These are phyloP conservation scores for Calonectria pseudoturangicola DNA, from an alignment of 2,329 filamentous ascomycete genomes.

Conservation along the genomic window DNA sequence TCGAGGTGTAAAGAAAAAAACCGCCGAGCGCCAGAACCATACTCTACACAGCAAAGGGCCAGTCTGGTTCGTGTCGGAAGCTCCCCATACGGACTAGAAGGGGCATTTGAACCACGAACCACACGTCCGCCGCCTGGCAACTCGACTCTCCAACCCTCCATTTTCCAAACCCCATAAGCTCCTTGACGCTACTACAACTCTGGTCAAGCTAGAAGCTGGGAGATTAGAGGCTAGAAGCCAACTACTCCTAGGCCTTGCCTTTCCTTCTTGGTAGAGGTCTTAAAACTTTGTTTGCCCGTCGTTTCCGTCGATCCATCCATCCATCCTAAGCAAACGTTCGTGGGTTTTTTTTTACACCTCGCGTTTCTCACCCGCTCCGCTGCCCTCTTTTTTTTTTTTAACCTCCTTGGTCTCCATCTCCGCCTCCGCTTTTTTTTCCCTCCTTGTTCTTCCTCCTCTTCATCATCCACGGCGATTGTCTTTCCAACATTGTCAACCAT, in stretches of 20 bases:
- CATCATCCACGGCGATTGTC: constrained; percentile 39
- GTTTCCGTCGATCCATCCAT: constrained; percentile 53
- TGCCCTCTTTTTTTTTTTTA: constrained; percentile 11
- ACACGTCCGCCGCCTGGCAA: constrained; percentile 16
- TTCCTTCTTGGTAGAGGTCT: constrained; percentile 42
- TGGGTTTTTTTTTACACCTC: constrained; percentile 26
- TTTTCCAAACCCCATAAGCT: constrained; percentile 19
- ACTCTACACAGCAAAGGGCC: constrained; percentile 19
- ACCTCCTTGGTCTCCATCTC: constrained; percentile 24
- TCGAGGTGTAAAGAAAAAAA: constrained; percentile 16
- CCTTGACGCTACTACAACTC: constrained; percentile 22
- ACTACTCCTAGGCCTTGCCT: constrained; percentile 21
- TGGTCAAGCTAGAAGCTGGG: constrained; percentile 35
- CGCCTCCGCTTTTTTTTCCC: constrained; percentile 31
- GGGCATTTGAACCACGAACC: constrained; percentile 13
- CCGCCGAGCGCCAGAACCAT: constrained; percentile 22
- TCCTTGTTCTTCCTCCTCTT: constrained; percentile 35
- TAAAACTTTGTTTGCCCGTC: constrained; percentile 54
- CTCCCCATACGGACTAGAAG: constrained; percentile 28
- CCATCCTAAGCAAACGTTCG: constrained; percentile 26
- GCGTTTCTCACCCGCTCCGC: constrained; percentile 25
- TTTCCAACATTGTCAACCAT: constrained; percentile 16
- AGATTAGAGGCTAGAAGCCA: constrained; percentile 36
- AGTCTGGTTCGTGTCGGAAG: constrained; percentile 23
- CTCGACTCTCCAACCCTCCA: constrained; percentile 7